Evolutionary conservation across 2,329 filamentous ascomycete genomes (phyloP).

Genomic region (Scedosporium apiospermum): DNA sequence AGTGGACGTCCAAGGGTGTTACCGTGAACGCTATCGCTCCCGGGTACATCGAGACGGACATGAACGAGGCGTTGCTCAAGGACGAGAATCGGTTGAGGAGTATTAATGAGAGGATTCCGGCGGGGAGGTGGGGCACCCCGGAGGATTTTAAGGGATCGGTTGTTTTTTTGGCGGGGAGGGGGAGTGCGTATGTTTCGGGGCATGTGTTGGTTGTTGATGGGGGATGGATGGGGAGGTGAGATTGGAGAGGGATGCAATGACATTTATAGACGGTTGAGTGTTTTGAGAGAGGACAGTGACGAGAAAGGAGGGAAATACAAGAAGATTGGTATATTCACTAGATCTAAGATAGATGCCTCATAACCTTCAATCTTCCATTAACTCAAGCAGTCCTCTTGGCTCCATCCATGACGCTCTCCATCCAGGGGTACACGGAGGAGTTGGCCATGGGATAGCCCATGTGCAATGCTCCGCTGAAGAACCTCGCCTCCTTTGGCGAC

Average conservation of each 20-base stretch:
- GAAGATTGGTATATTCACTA: neutral
- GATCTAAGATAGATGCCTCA: neutral
- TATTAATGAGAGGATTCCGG: constrained; percentile 74
- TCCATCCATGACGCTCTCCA: constrained; percentile 41
- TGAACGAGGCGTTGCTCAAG: constrained; percentile 76
- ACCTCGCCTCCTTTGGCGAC: constrained; percentile 51
- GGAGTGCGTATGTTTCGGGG: constrained; percentile 74
- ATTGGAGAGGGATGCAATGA: neutral
- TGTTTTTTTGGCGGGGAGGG: constrained; percentile 66
- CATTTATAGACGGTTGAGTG: neutral
- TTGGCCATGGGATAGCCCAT: constrained; percentile 61
- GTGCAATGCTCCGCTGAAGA: constrained; percentile 51
- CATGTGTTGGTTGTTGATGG: constrained; percentile 79
- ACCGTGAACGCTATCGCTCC: constrained; percentile 84
- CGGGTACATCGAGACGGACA: constrained; percentile 87
- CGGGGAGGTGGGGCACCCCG: constrained; percentile 70
- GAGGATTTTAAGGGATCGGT: constrained; percentile 83
- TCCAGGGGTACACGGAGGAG: constrained; percentile 48
- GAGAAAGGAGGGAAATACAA: neutral
- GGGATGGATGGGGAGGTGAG: constrained; percentile 57
- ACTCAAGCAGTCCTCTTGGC: neutral
- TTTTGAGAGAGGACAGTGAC: neutral
- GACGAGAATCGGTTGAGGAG: constrained; percentile 59
- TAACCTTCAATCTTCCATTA: neutral
- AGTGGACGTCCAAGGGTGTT: constrained; percentile 73